phyloP scores from a whole-genome alignment of 805 yeast genomes.

The Yamadazyma sp. region DNA sequence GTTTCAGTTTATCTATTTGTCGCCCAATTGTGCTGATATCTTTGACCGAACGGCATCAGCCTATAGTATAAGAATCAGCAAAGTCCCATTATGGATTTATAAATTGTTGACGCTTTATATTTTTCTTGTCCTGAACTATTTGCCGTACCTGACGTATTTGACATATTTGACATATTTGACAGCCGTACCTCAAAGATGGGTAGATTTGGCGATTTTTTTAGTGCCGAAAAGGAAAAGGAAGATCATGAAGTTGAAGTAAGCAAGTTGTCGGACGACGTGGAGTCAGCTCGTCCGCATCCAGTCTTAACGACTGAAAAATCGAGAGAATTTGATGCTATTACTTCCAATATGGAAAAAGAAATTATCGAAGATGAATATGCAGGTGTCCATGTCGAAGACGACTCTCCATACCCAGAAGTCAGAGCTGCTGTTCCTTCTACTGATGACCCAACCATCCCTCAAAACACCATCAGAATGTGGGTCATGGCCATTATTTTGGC shows the following conservation, averaged over 20 bases:
- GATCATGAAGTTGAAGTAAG: conserved; percentile 1
- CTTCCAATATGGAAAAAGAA: conserved; percentile 25
- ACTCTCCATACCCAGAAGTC: conserved; percentile 63
- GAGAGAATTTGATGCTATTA: conserved; percentile 34
- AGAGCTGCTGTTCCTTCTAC: conserved; percentile 57
- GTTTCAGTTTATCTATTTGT: too few relatives aligned
- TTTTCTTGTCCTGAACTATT: too few relatives aligned
- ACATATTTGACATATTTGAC: too few relatives aligned
- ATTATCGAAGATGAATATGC: conserved; percentile 35
- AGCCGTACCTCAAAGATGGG: too few relatives aligned
- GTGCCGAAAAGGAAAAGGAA: conserved; percentile 9
- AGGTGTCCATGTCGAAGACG: conserved; percentile 40
- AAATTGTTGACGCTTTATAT: too few relatives aligned
- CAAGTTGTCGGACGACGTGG: conserved; percentile 7
- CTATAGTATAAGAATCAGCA: not conserved
- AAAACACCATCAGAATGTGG: conserved; percentile 59
- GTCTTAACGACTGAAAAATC: conserved; percentile 16
- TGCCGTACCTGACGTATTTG: too few relatives aligned
- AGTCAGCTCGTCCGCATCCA: conserved; percentile 1
- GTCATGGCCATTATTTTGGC: conserved; percentile 49
- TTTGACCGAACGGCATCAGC: conserved; percentile 5
- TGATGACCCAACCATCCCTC: conserved; percentile 50
- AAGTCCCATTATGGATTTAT: too few relatives aligned
- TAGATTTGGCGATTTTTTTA: conserved; percentile 8
- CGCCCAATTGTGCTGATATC: too few relatives aligned